These are phyloP conservation scores for Sordariomycetes sp. DNA, from an alignment of 2,329 filamentous ascomycete genomes.

Conservation along the genomic window DNA sequence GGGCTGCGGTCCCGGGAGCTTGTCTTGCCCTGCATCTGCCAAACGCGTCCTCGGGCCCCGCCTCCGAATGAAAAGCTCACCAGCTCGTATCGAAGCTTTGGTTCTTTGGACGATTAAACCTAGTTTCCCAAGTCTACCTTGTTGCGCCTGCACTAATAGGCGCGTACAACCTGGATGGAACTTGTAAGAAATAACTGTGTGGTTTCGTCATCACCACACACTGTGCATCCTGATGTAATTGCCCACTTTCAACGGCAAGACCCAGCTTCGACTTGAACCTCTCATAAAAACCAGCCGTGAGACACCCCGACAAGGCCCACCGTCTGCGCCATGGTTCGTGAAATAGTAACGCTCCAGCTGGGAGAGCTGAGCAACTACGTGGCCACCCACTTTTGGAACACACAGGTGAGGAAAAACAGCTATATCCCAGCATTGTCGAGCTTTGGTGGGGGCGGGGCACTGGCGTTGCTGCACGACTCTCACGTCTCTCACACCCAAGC, in stretches of 20 bases:
- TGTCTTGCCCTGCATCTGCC: too few relatives aligned
- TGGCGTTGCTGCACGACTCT: neutral
- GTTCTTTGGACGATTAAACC: too few relatives aligned
- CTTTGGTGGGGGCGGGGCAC: too few relatives aligned
- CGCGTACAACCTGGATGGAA: too few relatives aligned
- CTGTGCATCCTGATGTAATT: neutral
- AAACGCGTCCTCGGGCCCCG: too few relatives aligned
- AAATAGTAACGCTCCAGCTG: conserved; percentile 88
- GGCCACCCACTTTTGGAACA: conserved; percentile 95
- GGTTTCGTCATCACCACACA: neutral
- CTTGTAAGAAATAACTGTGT: neutral
- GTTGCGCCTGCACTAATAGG: too few relatives aligned
- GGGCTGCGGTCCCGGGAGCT: too few relatives aligned
- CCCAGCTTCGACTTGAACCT: neutral
- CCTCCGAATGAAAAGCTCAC: too few relatives aligned
- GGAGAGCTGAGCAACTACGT: conserved; percentile 89
- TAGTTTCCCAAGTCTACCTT: too few relatives aligned
- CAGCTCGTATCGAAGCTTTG: too few relatives aligned
- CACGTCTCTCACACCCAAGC: neutral
- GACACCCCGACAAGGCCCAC: neutral
- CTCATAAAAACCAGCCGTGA: neutral
- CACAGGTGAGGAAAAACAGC: conserved; percentile 49
- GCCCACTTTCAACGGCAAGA: neutral
- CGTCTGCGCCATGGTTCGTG: conserved; percentile 57
- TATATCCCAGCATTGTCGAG: neutral